Evolutionary conservation across 2,329 filamentous ascomycete species (phyloP).

Genomic region (Colletotrichum lentis): DNA sequence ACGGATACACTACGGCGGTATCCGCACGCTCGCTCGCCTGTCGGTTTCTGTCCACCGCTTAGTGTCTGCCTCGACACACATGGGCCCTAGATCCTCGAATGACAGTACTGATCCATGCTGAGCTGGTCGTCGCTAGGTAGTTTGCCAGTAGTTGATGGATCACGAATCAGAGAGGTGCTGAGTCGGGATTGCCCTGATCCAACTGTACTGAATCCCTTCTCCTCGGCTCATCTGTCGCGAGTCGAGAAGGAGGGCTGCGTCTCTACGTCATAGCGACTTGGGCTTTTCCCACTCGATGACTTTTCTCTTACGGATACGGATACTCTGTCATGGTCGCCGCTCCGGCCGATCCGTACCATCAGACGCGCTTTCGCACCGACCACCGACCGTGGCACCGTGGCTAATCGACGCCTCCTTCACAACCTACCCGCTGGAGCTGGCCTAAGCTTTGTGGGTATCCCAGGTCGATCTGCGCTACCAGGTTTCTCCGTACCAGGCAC

Average conservation of each 20-base stretch:
- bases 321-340: slow-evolving; percentile 24
- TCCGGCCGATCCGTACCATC: slow-evolving; percentile 36
- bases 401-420: slow-evolving; percentile 25
- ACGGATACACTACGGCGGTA: too few relatives aligned
- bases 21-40: not conserved
- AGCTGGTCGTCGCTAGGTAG: slow-evolving; percentile 5
- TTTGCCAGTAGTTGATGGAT: slow-evolving; percentile 1
- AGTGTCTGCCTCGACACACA: slow-evolving; percentile 15
- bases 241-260: slow-evolving; percentile 17
- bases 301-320: slow-evolving; percentile 23
- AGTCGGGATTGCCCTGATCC: slow-evolving; percentile 27
- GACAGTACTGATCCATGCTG: slow-evolving; percentile 26
- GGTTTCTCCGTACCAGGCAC: slow-evolving; percentile 18
- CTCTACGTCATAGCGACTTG: slow-evolving; percentile 33
- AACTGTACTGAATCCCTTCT: slow-evolving; percentile 10
- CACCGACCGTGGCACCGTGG: slow-evolving; percentile 18
- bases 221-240: slow-evolving; percentile 26
- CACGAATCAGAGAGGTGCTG: slow-evolving; percentile 15
- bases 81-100: slow-evolving; percentile 15
- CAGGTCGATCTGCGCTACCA: slow-evolving; percentile 20
- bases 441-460: slow-evolving; percentile 27
- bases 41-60: not conserved
- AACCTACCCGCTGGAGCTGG: slow-evolving; percentile 24
- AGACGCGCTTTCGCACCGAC: slow-evolving; percentile 23
- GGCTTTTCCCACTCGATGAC: slow-evolving; percentile 18